Evolutionary conservation across 768 basidiomycete genomes (phyloP).

Genomic region (Termitomyces sp.): DNA sequence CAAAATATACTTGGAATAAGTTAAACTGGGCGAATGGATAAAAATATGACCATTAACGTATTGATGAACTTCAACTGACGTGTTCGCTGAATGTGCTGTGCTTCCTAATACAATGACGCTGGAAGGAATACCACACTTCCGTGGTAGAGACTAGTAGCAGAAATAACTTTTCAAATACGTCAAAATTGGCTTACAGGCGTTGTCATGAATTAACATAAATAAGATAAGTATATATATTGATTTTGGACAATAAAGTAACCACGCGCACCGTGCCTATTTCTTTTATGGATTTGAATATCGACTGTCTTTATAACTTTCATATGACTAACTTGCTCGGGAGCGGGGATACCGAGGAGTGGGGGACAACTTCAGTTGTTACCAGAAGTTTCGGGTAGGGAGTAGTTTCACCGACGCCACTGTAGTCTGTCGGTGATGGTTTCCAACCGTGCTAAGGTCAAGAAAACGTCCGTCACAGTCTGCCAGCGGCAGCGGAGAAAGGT

Average conservation of each 20-base stretch:
- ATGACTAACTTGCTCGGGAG: neutral
- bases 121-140: neutral
- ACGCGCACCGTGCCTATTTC: neutral
- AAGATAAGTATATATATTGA: neutral
- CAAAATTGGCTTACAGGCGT: neutral
- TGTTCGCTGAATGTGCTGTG: neutral
- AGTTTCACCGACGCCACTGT: conserved; percentile 1
- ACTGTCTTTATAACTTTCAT: neutral
- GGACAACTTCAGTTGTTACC: neutral
- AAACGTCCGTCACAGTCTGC: neutral
- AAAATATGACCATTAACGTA: neutral
- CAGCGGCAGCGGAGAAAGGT: neutral
- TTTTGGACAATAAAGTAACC: neutral
- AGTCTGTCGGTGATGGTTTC: neutral
- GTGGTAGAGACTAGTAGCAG: neutral
- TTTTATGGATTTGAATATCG: neutral
- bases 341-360: conserved; percentile 7
- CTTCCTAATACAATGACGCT: neutral
- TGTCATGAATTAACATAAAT: neutral
- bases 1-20: neutral
- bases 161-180: neutral
- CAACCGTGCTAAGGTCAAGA: neutral
- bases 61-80: neutral
- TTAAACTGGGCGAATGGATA: neutral
- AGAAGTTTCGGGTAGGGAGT: neutral